A percentile compares a stretch with the other conserved stretches of the same genome.
These are phyloP conservation scores for Atkinsonella hypoxylon DNA, from an alignment of 2,329 filamentous ascomycete genomes.

Conservation along the genomic window DNA sequence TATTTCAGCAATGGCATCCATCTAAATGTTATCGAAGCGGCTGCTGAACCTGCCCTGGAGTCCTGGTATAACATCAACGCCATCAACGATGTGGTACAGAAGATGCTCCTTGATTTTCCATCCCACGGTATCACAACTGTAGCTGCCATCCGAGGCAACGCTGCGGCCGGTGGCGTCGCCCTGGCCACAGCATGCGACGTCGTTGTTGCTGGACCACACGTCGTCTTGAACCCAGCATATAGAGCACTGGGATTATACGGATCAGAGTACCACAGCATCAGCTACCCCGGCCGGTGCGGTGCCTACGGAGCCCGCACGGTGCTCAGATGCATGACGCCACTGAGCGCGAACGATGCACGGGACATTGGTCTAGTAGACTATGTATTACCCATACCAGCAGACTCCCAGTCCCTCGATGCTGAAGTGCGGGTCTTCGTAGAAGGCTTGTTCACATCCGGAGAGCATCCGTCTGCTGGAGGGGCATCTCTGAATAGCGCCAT, in stretches of 20 bases:
- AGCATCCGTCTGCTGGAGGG: neutral
- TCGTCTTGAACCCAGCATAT: slow-evolving; percentile 30
- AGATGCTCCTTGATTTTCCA: slow-evolving; percentile 25
- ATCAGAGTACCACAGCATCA: slow-evolving; percentile 30
- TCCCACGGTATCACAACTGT: slow-evolving; percentile 23
- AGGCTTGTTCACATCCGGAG: slow-evolving; percentile 10
- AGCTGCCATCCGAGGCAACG: slow-evolving; percentile 27
- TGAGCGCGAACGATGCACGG: slow-evolving; percentile 25
- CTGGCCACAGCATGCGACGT: slow-evolving; percentile 25
- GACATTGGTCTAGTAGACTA: slow-evolving; percentile 26
- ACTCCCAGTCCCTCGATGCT: slow-evolving; percentile 18
- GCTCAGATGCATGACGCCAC: slow-evolving; percentile 25
- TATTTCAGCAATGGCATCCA: slow-evolving; percentile 33
- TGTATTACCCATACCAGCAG: slow-evolving; percentile 22
- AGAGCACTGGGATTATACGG: slow-evolving; percentile 23
- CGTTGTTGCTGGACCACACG: slow-evolving; percentile 24
- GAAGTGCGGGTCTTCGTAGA: slow-evolving; percentile 23
- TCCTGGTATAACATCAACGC: slow-evolving; percentile 33
- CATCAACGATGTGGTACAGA: slow-evolving; percentile 28
- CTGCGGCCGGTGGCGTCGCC: slow-evolving; percentile 30
- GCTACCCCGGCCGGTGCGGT: slow-evolving; percentile 26
- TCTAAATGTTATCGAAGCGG: slow-evolving; percentile 30
- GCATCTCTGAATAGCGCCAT: neutral
- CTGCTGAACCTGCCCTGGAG: slow-evolving; percentile 22
- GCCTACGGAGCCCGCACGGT: slow-evolving; percentile 16